Percentiles rank a stretch among this genome's conserved stretches.
phyloP scores from a whole-genome alignment of 352 stramenopile species.

The Phytophthora hybrid region DNA sequence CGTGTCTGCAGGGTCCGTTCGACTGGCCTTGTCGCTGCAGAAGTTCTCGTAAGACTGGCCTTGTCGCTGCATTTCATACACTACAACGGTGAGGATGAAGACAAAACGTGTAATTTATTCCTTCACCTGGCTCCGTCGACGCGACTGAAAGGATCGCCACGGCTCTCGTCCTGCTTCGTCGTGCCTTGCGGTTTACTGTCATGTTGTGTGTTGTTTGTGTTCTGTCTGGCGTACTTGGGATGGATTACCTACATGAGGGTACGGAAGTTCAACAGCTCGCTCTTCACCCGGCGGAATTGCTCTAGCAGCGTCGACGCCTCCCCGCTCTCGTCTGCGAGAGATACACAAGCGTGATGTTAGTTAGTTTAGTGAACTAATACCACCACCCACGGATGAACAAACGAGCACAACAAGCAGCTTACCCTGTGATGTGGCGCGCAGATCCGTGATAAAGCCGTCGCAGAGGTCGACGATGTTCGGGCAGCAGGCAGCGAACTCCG shows the following conservation, averaged over 20 bases:
- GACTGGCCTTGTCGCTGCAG: constrained; percentile 74
- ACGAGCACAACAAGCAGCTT: constrained; percentile 28
- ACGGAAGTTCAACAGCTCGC: constrained; percentile 76
- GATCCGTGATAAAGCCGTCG: constrained; percentile 84
- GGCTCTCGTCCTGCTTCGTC: constrained; percentile 4
- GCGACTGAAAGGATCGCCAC: neutral
- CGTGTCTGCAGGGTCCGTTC: constrained; percentile 62
- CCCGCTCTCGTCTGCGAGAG: constrained; percentile 62
- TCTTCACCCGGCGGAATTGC: constrained; percentile 79
- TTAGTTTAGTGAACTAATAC: too few relatives aligned
- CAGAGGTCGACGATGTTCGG: constrained; percentile 81
- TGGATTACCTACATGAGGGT: constrained; percentile 62
- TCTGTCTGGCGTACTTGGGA: neutral
- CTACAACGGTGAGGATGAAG: constrained; percentile 19
- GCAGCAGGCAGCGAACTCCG: constrained; percentile 81
- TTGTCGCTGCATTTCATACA: constrained; percentile 47
- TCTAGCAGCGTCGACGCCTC: constrained; percentile 70
- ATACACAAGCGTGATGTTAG: constrained; percentile 4
- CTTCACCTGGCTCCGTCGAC: constrained; percentile 31
- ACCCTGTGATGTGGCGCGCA: constrained; percentile 82
- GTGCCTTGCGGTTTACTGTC: constrained; percentile 24
- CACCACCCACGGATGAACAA: neutral
- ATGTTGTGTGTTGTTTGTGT: constrained; percentile 17
- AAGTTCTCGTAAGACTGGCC: constrained; percentile 51
- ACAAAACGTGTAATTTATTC: constrained; percentile 74